Percentiles rank a stretch among this genome's conserved stretches.
Evolutionary conservation across 192 early-diverging fungal genomes (phyloP).

Genomic region (Rhizoclosmatium globosum): DNA sequence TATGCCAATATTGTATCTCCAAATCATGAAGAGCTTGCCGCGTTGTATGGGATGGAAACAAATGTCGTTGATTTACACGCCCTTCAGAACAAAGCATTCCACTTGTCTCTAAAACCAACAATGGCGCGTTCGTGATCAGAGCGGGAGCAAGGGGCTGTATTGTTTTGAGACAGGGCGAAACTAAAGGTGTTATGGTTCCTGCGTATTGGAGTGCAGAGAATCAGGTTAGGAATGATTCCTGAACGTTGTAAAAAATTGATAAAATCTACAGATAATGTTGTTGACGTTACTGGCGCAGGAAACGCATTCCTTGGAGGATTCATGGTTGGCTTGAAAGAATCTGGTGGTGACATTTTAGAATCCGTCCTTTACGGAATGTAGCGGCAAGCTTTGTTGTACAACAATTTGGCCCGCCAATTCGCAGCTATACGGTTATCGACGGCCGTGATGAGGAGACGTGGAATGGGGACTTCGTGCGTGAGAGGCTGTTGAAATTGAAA

Average conservation of each 20-base stretch:
- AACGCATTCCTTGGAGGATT: conserved; percentile 40
- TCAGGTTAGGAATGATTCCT: too few relatives aligned
- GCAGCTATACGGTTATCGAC: neutral
- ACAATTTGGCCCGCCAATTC: conserved; percentile 18
- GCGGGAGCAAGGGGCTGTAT: conserved; percentile 12
- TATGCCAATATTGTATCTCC: conserved; percentile 22
- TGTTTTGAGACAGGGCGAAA: neutral
- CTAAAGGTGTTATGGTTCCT: neutral
- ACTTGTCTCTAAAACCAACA: neutral
- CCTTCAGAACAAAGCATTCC: neutral
- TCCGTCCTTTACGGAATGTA: conserved; percentile 20
- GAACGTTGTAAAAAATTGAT: too few relatives aligned
- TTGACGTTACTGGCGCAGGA: conserved; percentile 39
- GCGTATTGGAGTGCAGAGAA: conserved; percentile 23
- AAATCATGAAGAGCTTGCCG: conserved; percentile 36
- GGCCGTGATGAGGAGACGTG: neutral
- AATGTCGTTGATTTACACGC: neutral
- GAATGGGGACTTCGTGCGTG: conserved; percentile 5
- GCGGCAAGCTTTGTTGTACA: conserved; percentile 22
- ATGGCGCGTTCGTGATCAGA: conserved; percentile 1
- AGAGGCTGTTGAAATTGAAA: neutral
- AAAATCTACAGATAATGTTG: neutral
- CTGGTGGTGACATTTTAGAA: neutral
- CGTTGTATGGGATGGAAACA: neutral
- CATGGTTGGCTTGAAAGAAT: conserved; percentile 25